Percentiles rank a stretch among this genome's conserved stretches.
These are phyloP conservation scores for Lasiosphaeria hispida DNA, from an alignment of 495 filamentous ascomycete species.

Conservation along the genomic window DNA sequence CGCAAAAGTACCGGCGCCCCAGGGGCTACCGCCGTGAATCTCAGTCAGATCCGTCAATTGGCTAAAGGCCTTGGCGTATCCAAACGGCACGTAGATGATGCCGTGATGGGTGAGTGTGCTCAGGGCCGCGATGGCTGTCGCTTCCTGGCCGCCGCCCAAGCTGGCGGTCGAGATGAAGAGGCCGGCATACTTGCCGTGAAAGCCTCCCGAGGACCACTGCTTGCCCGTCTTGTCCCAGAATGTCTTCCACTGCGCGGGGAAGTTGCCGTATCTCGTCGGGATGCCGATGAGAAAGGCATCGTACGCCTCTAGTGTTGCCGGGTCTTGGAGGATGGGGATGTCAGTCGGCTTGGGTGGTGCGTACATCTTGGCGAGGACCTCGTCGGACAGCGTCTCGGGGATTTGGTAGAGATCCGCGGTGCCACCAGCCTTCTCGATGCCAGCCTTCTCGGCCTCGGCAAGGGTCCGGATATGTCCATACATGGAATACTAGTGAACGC, in stretches of 20 bases:
- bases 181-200: constrained; percentile 88
- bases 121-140: constrained; percentile 76
- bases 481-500: constrained; percentile 73
- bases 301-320: constrained; percentile 67
- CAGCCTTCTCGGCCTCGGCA: constrained; percentile 85
- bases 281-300: constrained; percentile 94
- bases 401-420: constrained; percentile 77
- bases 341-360: constrained; percentile 71
- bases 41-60: constrained; percentile 66
- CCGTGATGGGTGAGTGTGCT: constrained; percentile 92
- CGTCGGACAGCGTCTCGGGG: constrained; percentile 78
- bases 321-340: constrained; percentile 62
- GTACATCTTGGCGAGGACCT: constrained; percentile 80
- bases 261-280: constrained; percentile 98
- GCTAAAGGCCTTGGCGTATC: constrained; percentile 78
- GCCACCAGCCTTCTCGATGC: constrained; percentile 86
- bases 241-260: constrained; percentile 92
- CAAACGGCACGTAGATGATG: constrained; percentile 91
- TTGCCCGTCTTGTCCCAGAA: constrained; percentile 83
- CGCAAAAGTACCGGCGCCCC: constrained; percentile 94
- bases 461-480: constrained; percentile 87
- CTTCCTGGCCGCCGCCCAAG: constrained; percentile 89
- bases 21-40: constrained; percentile 80
- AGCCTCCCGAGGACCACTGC: constrained; percentile 69
- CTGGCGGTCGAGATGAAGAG: constrained; percentile 84